Conservation (phyloP, 2,329 filamentous ascomycete species). For the Hortaea sp. region DNA sequence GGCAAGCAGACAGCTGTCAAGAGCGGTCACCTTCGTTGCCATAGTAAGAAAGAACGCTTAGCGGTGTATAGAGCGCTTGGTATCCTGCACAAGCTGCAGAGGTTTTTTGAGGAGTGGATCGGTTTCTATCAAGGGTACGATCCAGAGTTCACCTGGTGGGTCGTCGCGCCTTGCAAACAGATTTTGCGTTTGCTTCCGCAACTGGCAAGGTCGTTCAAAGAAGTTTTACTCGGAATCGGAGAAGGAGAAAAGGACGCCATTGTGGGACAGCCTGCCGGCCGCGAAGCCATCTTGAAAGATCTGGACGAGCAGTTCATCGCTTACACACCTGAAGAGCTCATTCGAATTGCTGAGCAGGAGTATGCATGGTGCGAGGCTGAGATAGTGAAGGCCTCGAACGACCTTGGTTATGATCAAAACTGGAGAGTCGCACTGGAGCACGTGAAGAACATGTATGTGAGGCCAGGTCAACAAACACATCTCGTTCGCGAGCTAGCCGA, state of each 20-base stretch:
- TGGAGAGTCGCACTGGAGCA: slow-evolving; percentile 47
- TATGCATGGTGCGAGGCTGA: slow-evolving; percentile 48
- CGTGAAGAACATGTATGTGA: slow-evolving; percentile 46
- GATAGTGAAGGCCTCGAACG: slow-evolving; percentile 41
- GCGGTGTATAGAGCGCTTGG: slow-evolving; percentile 40
- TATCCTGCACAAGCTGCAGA: slow-evolving; percentile 31
- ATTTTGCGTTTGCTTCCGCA: slow-evolving; percentile 29
- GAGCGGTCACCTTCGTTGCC: slow-evolving; percentile 21
- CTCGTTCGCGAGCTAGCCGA: slow-evolving; percentile 43
- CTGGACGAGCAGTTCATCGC: slow-evolving; percentile 49
- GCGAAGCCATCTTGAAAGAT: slow-evolving; percentile 41
- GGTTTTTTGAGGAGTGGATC: slow-evolving; percentile 38
- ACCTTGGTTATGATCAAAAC: slow-evolving; percentile 38
- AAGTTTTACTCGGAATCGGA: slow-evolving; percentile 36
- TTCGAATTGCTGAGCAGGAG: slow-evolving; percentile 41
- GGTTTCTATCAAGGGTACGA: slow-evolving; percentile 47
- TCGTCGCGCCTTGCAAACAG: slow-evolving; percentile 33
- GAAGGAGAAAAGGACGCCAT: slow-evolving; percentile 40
- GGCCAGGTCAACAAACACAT: slow-evolving; percentile 43
- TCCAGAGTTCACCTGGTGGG: slow-evolving; percentile 50
- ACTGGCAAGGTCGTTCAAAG: slow-evolving; percentile 30
- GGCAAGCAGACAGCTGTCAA: slow-evolving; percentile 28
- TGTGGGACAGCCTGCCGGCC: slow-evolving; percentile 48
- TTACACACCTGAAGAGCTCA: slow-evolving; percentile 48
- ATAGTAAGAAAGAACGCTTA: slow-evolving; percentile 23